Evolutionary conservation across 1,284 basidiomycete species (phyloP), one percentile per base, ranked within the genome.

Genomic region (Tremellales sp.): DNA sequence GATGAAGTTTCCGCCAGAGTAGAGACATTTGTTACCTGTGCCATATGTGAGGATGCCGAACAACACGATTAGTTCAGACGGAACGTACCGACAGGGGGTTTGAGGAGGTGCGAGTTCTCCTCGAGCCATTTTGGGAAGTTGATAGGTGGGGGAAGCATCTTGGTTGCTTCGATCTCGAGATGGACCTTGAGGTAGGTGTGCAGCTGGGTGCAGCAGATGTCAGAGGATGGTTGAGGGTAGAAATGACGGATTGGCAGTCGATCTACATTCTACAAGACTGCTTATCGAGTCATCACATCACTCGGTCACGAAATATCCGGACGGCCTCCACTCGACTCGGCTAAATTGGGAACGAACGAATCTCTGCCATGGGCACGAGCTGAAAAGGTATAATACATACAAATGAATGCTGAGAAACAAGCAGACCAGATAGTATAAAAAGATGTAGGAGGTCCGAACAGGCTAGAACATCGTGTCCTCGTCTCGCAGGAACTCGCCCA

Each of bases 401-500:
- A 36, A 13, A 36, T 36, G 15, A 36, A n/a, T n/a, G n/a, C n/a
- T 36, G 15, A 36, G 13, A 7, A 36, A 36, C 13, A n/a, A n/a
- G n/a, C n/a, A n/a, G 29, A 36, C 33, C 33, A 36, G 29, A 31
- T 31, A 31, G n/a, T 31, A 31, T 31, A 15, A 8, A 31, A 31
- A 31, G 29, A 31, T 31, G 15, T 15, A 8, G 15, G 29, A 31
- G 10, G 8, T 31, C 29, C 29, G 19, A 36, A 36, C 23, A 10
- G 39, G 5, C 56, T 63, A 75, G 58, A 75, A 75, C 69, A 75
- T 73, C 25, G 73, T 75, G 52, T 75, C 92, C 80, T 97, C 92
- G 68, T 97, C 93, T 67, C 92, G 84, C 44, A 97, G 77, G 70
- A 96, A 97, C 78, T 97, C 92, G 51, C 92, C 92, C 21, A 96